Conservation (phyloP, 2,329 filamentous ascomycete species). For the Rhinocladiella similis region DNA sequence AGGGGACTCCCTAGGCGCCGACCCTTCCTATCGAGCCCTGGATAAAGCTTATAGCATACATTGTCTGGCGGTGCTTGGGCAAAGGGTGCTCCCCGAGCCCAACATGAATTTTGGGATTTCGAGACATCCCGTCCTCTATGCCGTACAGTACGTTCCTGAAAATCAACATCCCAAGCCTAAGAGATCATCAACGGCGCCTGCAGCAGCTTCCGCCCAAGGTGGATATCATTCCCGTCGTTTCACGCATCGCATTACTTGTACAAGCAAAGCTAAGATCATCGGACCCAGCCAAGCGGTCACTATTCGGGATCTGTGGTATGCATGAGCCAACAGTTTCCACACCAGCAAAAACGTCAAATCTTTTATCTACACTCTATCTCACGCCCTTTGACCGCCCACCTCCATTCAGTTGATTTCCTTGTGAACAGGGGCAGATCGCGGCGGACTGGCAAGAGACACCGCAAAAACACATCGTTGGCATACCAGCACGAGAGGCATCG, state of each 20-base stretch:
- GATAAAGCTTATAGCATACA: no score
- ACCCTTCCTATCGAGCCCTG: no score
- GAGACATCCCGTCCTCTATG: no score
- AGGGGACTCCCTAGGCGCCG: no score
- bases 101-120: no score
- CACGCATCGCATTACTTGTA: background rate
- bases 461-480: background rate
- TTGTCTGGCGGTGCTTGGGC: no score
- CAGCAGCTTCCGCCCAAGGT: background rate
- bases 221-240: background rate
- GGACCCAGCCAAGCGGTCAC: background rate
- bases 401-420: no score
- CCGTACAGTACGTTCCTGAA: background rate
- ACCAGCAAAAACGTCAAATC: background rate
- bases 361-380: background rate
- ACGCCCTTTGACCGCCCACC: background rate
- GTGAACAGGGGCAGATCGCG: no score
- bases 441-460: no score
- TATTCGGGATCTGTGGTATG: background rate
- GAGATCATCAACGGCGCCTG: no score
- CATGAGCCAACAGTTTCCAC: conserved; percentile 1
- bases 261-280: background rate
- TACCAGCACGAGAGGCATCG: background rate
- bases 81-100: no score
- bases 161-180: background rate